Conservation (phyloP, 169 alveolate genomes). For the Plasmodium gaboni region DNA sequence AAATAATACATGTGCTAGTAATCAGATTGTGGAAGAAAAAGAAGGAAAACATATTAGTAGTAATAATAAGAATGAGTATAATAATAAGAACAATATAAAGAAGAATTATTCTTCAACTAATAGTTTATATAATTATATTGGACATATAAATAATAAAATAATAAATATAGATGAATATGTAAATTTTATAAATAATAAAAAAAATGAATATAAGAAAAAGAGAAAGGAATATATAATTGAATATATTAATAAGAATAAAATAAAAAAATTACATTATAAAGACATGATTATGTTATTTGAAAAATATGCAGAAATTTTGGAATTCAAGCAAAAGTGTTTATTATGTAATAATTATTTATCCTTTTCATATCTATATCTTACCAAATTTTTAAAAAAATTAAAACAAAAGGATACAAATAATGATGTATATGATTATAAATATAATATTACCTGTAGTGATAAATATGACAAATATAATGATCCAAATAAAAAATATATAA, state of each 20-base stretch:
- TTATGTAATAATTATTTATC: constrained; percentile 63
- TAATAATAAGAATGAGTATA: neutral
- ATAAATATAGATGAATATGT: constrained; percentile 61
- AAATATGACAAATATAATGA: neutral
- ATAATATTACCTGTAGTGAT: neutral
- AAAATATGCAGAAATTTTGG: constrained; percentile 38
- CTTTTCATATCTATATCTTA: constrained; percentile 37
- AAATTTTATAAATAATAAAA: constrained; percentile 54
- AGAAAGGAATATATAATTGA: constrained; percentile 67
- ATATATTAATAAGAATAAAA: constrained; percentile 41
- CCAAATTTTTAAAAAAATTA: neutral
- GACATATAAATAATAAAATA: constrained; percentile 1
- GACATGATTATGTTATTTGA: constrained; percentile 57
- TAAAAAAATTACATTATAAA: constrained; percentile 61
- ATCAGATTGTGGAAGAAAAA: neutral
- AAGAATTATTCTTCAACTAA: neutral
- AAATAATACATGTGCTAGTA: constrained; percentile 21
- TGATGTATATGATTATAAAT: neutral
- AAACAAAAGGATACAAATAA: neutral
- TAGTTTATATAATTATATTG: neutral
- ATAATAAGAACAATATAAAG: neutral
- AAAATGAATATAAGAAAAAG: constrained; percentile 64
- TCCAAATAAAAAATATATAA: neutral
- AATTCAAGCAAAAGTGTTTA: constrained; percentile 51
- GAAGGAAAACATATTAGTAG: constrained; percentile 1